A percentile compares a stretch with the other conserved stretches of the same genome.
Conservation (phyloP, 306 rosid genomes). For the Senna tora region DNA sequence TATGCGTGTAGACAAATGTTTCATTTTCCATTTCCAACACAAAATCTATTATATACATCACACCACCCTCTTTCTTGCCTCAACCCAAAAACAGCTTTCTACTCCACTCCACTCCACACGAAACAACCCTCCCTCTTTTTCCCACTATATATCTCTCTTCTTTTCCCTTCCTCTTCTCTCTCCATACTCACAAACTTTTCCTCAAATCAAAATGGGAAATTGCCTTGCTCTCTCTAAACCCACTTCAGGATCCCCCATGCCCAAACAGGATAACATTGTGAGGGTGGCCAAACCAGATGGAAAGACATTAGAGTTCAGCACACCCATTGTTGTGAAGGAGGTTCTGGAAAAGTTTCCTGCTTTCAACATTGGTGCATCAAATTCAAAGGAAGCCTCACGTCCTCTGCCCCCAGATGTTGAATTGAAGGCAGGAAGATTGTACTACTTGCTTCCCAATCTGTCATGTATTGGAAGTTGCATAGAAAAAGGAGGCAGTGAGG, state of each 20-base stretch:
- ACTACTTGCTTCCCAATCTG: conserved; percentile 53
- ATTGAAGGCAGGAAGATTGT: conserved; percentile 57
- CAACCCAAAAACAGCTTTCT: conserved; percentile 1
- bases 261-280: conserved; percentile 39
- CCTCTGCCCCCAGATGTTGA: conserved; percentile 51
- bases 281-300: conserved; percentile 64
- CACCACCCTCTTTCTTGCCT: conserved; percentile 24
- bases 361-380: conserved; percentile 43
- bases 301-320: conserved; percentile 48
- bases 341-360: conserved; percentile 47
- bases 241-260: conserved; percentile 20
- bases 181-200: neutral
- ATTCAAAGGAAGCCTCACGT: conserved; percentile 49
- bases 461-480: neutral
- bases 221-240: conserved; percentile 43
- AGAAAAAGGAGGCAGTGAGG: conserved; percentile 25
- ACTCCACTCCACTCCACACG: conserved; percentile 50
- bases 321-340: conserved; percentile 55
- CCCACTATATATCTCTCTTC: conserved; percentile 38
- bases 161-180: conserved; percentile 14
- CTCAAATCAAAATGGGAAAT: conserved; percentile 61
- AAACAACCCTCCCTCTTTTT: conserved; percentile 44
- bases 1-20: conserved; percentile 67
- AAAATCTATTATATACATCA: conserved; percentile 5
- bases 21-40: conserved; percentile 37